Evolutionary conservation across 345 rosid species (phyloP).

Genomic region (Nasturtium officinale): DNA sequence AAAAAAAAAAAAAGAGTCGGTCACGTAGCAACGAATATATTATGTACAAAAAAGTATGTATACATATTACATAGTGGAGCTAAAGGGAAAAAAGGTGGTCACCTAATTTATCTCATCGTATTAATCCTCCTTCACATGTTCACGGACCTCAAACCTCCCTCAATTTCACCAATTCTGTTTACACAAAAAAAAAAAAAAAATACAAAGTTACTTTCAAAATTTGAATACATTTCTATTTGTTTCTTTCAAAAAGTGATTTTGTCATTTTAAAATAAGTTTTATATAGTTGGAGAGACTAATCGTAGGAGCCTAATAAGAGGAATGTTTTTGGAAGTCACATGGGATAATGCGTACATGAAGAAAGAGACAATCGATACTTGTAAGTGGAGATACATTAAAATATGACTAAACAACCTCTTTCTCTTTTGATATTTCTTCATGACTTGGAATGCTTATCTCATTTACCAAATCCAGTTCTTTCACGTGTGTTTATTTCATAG

Average conservation of each 20-base stretch:
- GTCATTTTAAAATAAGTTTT: too few species aligned
- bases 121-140: constrained; percentile 28
- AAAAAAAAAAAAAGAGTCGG: constrained; percentile 26
- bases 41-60: too few species aligned
- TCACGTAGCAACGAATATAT: constrained; percentile 1
- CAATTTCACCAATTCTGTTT: not conserved
- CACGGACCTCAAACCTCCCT: constrained; percentile 11
- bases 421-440: not conserved
- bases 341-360: constrained; percentile 23
- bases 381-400: not conserved
- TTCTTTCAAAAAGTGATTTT: not conserved
- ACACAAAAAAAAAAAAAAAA: too few species aligned
- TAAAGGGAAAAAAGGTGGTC: constrained; percentile 15
- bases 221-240: not conserved
- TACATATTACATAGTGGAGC: constrained; percentile 5
- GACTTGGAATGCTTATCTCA: constrained; percentile 26
- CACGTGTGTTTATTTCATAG: constrained; percentile 32
- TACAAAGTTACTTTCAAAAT: not conserved
- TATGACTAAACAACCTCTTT: not conserved
- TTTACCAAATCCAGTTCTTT: constrained; percentile 13
- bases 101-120: constrained; percentile 16
- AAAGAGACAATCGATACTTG: constrained; percentile 26
- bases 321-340: constrained; percentile 40
- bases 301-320: constrained; percentile 2
- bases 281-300: not conserved